Percentiles rank a stretch among this genome's conserved stretches.
Evolutionary conservation across 2,329 filamentous ascomycete species (phyloP).

Genomic region (Epichloe elymi): DNA sequence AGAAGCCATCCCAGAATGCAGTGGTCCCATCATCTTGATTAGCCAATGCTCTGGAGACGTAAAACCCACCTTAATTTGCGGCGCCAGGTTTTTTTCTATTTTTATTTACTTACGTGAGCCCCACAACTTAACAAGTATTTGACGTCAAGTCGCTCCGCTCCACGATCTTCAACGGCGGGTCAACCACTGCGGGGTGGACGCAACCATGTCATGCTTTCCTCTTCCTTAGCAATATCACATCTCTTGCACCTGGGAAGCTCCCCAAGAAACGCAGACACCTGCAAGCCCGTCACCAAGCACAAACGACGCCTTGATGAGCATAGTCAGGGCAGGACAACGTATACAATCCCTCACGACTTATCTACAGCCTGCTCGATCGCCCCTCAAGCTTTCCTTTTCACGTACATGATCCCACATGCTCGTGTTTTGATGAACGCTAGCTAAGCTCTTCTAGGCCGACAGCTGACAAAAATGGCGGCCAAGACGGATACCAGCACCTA

Average conservation of each 20-base stretch:
- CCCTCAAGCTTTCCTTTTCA: slow-evolving; percentile 4
- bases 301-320: slow-evolving; percentile 11
- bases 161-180: not conserved
- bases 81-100: not conserved
- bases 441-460: slow-evolving; percentile 3
- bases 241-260: not conserved
- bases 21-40: too few species aligned
- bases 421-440: not conserved
- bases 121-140: not conserved
- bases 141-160: not conserved
- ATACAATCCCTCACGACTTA: slow-evolving; percentile 13
- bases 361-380: slow-evolving; percentile 6
- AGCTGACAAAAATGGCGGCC: slow-evolving; percentile 38
- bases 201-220: not conserved
- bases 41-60: not conserved
- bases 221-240: not conserved
- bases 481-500: slow-evolving; percentile 66
- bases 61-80: not conserved
- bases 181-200: not conserved
- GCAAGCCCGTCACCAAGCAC: not conserved
- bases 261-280: not conserved
- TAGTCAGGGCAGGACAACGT: slow-evolving; percentile 13
- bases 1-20: too few species aligned
- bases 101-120: not conserved
- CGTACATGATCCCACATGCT: not conserved